phyloP scores from a whole-genome alignment of 176 grass and related monocot species.

The Triticum monococcum region DNA sequence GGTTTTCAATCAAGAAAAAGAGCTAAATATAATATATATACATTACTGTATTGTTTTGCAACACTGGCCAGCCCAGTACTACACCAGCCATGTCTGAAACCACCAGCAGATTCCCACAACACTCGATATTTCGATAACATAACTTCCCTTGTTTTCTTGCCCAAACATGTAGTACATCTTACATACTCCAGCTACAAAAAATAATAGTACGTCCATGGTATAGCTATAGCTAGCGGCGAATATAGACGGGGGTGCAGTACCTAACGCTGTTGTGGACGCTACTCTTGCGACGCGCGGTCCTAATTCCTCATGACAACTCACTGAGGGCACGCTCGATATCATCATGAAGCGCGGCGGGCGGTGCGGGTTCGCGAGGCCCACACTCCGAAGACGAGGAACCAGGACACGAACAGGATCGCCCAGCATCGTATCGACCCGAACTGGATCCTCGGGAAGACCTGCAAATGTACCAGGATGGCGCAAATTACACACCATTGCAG shows the following conservation, averaged over 20 bases:
- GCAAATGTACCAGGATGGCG: slow-evolving; percentile 4
- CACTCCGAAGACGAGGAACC: slow-evolving; percentile 84
- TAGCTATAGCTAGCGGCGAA: not conserved
- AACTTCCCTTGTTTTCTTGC: not conserved
- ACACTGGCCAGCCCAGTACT: not conserved
- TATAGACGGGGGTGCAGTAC: slow-evolving; percentile 40
- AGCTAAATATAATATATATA: not conserved
- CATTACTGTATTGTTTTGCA: not conserved
- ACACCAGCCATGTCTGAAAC: too few species aligned
- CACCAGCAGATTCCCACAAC: too few species aligned
- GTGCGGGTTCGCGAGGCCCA: slow-evolving; percentile 73
- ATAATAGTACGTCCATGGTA: too few species aligned
- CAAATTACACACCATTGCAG: not conserved
- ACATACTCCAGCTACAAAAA: not conserved
- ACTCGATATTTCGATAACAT: too few species aligned
- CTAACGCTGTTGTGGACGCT: not conserved
- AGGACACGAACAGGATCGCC: slow-evolving; percentile 75
- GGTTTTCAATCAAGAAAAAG: too few species aligned
- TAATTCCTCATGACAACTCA: not conserved
- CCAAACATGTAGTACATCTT: not conserved
- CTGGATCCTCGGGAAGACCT: slow-evolving; percentile 69
- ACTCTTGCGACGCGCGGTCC: not conserved
- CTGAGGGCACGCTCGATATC: not conserved
- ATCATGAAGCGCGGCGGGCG: slow-evolving; percentile 44
- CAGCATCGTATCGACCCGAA: slow-evolving; percentile 69